phyloP scores from a whole-genome alignment of 495 filamentous ascomycete genomes.

The Rostrohypoxylon terebratum region DNA sequence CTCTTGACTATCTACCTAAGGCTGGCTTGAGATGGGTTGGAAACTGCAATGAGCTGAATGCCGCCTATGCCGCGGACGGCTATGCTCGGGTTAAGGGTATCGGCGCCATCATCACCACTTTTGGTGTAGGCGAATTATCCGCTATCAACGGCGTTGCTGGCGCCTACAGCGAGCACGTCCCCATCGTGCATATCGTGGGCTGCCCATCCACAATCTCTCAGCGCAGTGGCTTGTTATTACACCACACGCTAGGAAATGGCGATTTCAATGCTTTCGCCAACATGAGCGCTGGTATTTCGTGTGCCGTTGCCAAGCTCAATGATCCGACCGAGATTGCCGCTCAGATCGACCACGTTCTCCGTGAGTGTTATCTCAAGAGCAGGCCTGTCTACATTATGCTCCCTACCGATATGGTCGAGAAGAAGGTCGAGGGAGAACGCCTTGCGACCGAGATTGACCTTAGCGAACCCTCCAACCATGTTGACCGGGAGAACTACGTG shows the following conservation, averaged over 20 bases:
- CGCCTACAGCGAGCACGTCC: conserved; percentile 78
- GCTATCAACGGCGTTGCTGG: conserved; percentile 79
- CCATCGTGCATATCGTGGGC: conserved; percentile 86
- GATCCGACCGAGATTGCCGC: conserved; percentile 74
- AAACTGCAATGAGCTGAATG: conserved; percentile 84
- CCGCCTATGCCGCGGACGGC: conserved; percentile 85
- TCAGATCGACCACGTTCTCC: conserved; percentile 83
- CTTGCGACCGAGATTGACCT: conserved; percentile 77
- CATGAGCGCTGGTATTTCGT: conserved; percentile 80
- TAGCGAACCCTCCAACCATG: conserved; percentile 69
- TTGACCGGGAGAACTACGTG: conserved; percentile 83
- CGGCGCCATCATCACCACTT: conserved; percentile 79
- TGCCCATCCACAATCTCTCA: conserved; percentile 71
- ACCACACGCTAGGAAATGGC: conserved; percentile 94
- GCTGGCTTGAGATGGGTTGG: conserved; percentile 79
- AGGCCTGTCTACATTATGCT: conserved; percentile 87
- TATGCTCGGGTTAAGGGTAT: conserved; percentile 81
- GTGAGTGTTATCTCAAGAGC: conserved; percentile 79
- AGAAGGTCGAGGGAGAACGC: conserved; percentile 79
- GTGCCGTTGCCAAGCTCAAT: conserved; percentile 74
- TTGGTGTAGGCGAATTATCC: conserved; percentile 83
- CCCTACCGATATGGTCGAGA: conserved; percentile 85
- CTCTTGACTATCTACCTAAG: conserved; percentile 74
- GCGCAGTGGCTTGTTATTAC: conserved; percentile 75
- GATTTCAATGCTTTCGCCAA: conserved; percentile 86